phyloP scores from a whole-genome alignment of 345 rosid genomes.

The Clarkia xantiana region DNA sequence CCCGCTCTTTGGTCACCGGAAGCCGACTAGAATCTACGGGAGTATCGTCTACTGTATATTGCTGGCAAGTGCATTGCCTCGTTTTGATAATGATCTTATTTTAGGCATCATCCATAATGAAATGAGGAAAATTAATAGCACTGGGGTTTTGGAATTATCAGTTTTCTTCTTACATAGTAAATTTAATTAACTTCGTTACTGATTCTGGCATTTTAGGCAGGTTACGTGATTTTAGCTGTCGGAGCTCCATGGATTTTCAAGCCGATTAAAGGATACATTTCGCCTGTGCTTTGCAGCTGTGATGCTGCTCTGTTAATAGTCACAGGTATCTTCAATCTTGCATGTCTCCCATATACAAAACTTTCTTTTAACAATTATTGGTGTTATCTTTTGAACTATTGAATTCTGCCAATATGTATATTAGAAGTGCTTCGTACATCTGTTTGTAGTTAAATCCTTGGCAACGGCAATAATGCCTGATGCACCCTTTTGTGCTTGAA shows the following conservation, averaged over 20 bases:
- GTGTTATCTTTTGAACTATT: background rate
- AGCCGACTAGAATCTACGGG: slow-evolving; percentile 63
- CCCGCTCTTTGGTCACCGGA: slow-evolving; percentile 82
- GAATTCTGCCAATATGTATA: no score
- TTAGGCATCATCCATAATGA: background rate
- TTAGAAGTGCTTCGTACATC: no score
- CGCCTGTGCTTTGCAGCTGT: slow-evolving; percentile 63
- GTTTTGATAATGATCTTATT: background rate
- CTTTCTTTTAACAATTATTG: background rate
- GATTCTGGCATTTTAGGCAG: slow-evolving; percentile 38
- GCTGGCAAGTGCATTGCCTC: slow-evolving; percentile 41
- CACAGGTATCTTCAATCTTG: slow-evolving; percentile 48
- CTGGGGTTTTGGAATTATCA: no score
- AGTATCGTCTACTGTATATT: slow-evolving; percentile 49
- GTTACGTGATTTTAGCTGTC: slow-evolving; percentile 61
- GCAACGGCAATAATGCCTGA: no score
- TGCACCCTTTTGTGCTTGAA: no score
- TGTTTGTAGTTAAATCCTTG: no score
- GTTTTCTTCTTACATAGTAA: no score
- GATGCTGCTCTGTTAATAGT: slow-evolving; percentile 53
- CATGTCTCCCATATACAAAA: background rate
- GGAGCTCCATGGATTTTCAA: slow-evolving; percentile 59
- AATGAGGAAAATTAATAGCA: no score
- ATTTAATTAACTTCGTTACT: background rate
- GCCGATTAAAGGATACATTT: slow-evolving; percentile 21